These are phyloP conservation scores for Solanum etuberosum DNA, from an alignment of 257 asterid species.

Conservation along the genomic window DNA sequence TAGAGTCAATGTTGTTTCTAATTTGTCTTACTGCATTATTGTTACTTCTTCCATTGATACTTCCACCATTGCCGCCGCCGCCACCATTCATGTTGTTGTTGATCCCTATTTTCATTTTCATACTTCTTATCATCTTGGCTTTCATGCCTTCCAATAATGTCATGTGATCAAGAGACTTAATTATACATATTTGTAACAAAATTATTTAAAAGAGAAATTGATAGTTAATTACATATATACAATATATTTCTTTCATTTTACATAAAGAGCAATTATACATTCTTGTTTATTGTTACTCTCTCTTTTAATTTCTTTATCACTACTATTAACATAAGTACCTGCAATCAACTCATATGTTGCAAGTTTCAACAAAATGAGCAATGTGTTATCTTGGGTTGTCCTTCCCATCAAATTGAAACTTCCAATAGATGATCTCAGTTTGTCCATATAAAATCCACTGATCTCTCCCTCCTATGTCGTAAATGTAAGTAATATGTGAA, in stretches of 20 bases:
- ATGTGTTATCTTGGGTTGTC: neutral
- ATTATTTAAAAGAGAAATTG: neutral
- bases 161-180: neutral
- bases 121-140: constrained; percentile 12
- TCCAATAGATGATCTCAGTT: neutral
- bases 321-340: neutral
- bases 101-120: constrained; percentile 13
- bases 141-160: constrained; percentile 10
- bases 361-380: neutral
- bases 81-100: constrained; percentile 13
- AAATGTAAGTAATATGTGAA: neutral
- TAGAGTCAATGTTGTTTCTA: constrained; percentile 10
- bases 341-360: neutral
- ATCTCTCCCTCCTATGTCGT: neutral
- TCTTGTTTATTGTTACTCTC: neutral
- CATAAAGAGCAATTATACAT: neutral
- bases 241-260: neutral
- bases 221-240: neutral
- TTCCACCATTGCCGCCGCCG: constrained; percentile 22
- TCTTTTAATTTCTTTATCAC: neutral
- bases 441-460: neutral
- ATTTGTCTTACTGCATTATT: constrained; percentile 9
- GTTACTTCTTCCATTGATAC: constrained; percentile 15
- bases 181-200: neutral
- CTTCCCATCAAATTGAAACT: neutral